A percentile compares a stretch with the other conserved stretches of the same genome.
Evolutionary conservation across 164 flowering plant species (phyloP).

Genomic region (Warburgia ugandensis): DNA sequence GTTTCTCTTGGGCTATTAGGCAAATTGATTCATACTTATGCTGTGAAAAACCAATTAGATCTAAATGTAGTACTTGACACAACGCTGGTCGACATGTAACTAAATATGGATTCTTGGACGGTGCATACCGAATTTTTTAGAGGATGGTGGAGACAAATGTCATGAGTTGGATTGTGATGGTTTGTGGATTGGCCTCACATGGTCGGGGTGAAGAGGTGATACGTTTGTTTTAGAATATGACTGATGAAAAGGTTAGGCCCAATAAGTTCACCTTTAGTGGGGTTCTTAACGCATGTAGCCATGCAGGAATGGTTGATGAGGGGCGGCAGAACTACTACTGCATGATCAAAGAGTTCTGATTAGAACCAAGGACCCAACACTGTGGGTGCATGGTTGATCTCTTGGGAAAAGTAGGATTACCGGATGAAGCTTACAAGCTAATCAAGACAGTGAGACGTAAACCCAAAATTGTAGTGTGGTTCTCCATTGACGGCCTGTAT

Average conservation of each 20-base stretch:
- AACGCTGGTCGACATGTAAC: slow-evolving; percentile 46
- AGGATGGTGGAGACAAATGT: slow-evolving; percentile 43
- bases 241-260: slow-evolving; percentile 27
- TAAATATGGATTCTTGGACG: slow-evolving; percentile 35
- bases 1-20: slow-evolving; percentile 54
- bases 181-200: slow-evolving; percentile 45
- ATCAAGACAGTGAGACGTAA: slow-evolving; percentile 40
- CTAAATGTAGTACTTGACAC: slow-evolving; percentile 46
- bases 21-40: slow-evolving; percentile 46
- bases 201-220: slow-evolving; percentile 36
- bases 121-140: slow-evolving; percentile 24
- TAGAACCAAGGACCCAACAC: slow-evolving; percentile 48
- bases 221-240: slow-evolving; percentile 36
- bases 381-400: slow-evolving; percentile 67
- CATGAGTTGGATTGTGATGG: slow-evolving; percentile 44
- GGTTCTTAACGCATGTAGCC: slow-evolving; percentile 47
- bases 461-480: slow-evolving; percentile 50
- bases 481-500: slow-evolving; percentile 55
- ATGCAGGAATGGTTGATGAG: slow-evolving; percentile 38
- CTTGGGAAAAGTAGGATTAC: slow-evolving; percentile 47
- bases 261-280: slow-evolving; percentile 56
- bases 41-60: slow-evolving; percentile 36
- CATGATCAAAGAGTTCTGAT: slow-evolving; percentile 31
- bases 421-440: slow-evolving; percentile 52
- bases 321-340: slow-evolving; percentile 27